Evolutionary conservation across 345 rosid species (phyloP).

Genomic region (Gossypium herbaceum): DNA sequence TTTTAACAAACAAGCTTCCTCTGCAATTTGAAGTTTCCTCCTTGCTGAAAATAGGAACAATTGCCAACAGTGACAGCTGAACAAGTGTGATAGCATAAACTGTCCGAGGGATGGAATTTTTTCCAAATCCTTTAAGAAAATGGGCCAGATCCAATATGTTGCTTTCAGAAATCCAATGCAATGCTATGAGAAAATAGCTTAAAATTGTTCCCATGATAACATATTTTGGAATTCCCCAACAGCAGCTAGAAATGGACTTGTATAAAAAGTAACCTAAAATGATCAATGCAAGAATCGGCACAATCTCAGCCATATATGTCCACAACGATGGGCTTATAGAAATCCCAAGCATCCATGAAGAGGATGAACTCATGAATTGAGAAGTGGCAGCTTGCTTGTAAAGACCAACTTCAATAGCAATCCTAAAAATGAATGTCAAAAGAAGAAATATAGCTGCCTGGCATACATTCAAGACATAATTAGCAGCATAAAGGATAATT

Average conservation of each 20-base stretch:
- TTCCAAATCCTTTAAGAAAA: constrained; percentile 38
- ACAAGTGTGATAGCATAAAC: constrained; percentile 50
- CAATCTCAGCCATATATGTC: constrained; percentile 44
- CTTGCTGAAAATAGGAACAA: constrained; percentile 22
- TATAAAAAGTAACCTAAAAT: constrained; percentile 46
- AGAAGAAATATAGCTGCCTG: constrained; percentile 69
- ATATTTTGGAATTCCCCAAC: constrained; percentile 41
- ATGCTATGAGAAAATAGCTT: constrained; percentile 64
- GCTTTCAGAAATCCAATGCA: constrained; percentile 71
- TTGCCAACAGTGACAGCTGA: constrained; percentile 52
- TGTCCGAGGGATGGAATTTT: constrained; percentile 50
- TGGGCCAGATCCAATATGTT: constrained; percentile 27
- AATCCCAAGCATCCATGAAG: constrained; percentile 74
- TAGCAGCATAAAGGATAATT: constrained; percentile 18
- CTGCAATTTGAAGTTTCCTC: constrained; percentile 25
- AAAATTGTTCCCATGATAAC: constrained; percentile 46
- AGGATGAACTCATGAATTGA: constrained; percentile 57
- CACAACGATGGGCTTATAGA: constrained; percentile 45
- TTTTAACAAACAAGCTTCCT: constrained; percentile 32
- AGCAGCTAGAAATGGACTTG: constrained; percentile 24
- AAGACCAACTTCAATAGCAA: constrained; percentile 77
- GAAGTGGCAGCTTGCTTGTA: constrained; percentile 94
- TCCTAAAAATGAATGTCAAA: constrained; percentile 56
- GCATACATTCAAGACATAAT: constrained; percentile 27
- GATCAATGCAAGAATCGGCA: constrained; percentile 47